Base-by-base conservation (phyloP, 768 basidiomycete species). In the Russula foetens region DNA sequence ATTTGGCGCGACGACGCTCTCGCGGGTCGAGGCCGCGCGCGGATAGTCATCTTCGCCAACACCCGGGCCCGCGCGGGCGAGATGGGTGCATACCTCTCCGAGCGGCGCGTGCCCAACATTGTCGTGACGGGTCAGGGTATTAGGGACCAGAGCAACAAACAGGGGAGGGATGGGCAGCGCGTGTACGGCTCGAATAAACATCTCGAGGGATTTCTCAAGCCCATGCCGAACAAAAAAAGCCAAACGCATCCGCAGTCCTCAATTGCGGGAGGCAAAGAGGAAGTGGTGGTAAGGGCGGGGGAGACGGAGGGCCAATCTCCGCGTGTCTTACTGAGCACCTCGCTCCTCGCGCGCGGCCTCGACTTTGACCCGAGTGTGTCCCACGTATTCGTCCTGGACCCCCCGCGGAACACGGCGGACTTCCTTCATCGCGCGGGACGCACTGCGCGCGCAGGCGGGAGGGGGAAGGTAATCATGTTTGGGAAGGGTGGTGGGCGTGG, bases 391-490 rank as follows among this genome's bases (percentile, higher is more conserved):
- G 86, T 96, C 64, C 79, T 90, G 24, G 94, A 96, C 66, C 84
- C 89, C 68, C 93, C 94, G 21, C 76, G 88, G 65, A 95, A 92
- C 70, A 89, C 88, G 79, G 80, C 95, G 41, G 94, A 97, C 71
- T 95, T 96, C 70, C 71, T 97, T 61, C 94, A 97, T 73, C 84
- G 94, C 4, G 94, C 94, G 0, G 94, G 94, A 17, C 75, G 94
- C 49, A 80, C 88, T 0, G 92, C 85, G 2, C 75, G 92, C 31
- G 91, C 90, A 4, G 90, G 90, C 0, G 71, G 79, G 68, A 69
- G 72, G 28, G 90, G 88, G 1, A 84, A 79, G 64, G 90, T 92
- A 0, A 83, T 92, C 3, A 75, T 92, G 7, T 92, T 92, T 67
- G 86, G 86, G 33, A 89, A 86, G 70, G 73, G 75, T 66, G 80